Percentiles rank a stretch among this genome's conserved stretches.
These are phyloP conservation scores for Telfairia occidentalis DNA, from an alignment of 331 rosid species.

Conservation along the genomic window DNA sequence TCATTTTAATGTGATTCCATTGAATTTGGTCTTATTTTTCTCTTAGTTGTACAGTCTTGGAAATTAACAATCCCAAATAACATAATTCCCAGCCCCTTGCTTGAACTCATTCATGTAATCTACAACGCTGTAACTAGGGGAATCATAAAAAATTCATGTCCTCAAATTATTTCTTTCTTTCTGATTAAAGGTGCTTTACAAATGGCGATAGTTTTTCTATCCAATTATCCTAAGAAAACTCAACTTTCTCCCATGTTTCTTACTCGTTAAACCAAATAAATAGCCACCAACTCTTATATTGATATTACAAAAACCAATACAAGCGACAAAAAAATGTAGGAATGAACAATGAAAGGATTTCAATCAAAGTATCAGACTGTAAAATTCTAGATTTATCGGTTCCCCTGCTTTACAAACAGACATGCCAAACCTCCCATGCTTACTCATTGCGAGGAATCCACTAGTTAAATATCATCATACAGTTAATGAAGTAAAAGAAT, in stretches of 20 bases:
- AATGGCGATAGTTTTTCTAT: neutral
- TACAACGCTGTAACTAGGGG: no score
- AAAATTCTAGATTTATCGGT: neutral
- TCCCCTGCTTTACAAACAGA: neutral
- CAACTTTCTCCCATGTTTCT: neutral
- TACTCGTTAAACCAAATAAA: neutral
- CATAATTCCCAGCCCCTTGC: no score
- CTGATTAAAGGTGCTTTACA: no score
- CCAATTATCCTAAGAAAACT: neutral
- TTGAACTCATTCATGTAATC: no score
- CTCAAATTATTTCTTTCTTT: neutral
- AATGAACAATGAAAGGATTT: neutral
- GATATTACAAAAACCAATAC: neutral
- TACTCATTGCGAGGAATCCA: neutral
- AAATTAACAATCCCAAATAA: no score
- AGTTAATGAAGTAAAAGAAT: neutral
- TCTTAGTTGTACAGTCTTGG: no score
- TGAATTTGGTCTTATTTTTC: no score
- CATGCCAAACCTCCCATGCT: neutral
- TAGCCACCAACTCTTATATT: neutral
- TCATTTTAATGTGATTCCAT: no score
- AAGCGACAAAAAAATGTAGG: neutral
- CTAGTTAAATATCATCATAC: neutral
- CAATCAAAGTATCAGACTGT: neutral
- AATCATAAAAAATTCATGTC: neutral